Evolutionary conservation across 2,329 filamentous ascomycete genomes (phyloP), one percentile per base, ranked within the genome.

Genomic region (Rosellinia necatrix): DNA sequence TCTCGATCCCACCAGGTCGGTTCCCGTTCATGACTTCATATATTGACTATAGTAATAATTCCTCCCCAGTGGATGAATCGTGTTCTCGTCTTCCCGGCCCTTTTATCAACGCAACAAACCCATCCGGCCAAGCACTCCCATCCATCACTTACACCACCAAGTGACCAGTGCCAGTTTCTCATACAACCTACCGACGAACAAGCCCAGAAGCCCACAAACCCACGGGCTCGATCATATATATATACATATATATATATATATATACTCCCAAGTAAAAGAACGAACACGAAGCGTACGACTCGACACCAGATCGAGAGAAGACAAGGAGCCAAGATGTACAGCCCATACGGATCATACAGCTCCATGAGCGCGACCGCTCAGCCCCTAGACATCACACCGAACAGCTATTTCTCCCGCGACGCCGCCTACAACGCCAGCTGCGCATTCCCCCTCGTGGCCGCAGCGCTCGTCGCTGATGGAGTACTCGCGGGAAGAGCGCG

Each of bases 401-500:
- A 53, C 60, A 71, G 65, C 67, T 70, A 66, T 47, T 63, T 68
- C 42, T 66, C 67, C 3, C 56, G 64, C 52, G 61, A 64, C 49
- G 61, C 64, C 2, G 47, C 59, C 5, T 68, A 71, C 63, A 64
- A 67, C 59, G 56, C 66, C n/a, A 68, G 60, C 64, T 77, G 75
- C 69, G 75, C 75, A 12, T 77, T 71, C 55, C 75, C n/a, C 75
- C 4, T 75, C 73, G 29, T 78, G 75, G 75, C 74, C 75, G 3
- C 73, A 73, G 19, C 67, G 75, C 10, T 69, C 70, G 0, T 75
- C 73, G 2, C 69, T 76, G 22, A 67, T 62, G 55, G 60, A 64
- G 32, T 59, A 57, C 25, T 34, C 60, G 37, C 56, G 56, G 34
- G 56, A 59, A 40, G 71, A 76, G 62, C 77, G 78, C 56, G 78